These are phyloP conservation scores for Phytophthora chlamydospora DNA, from an alignment of 352 stramenopile species.

Conservation along the genomic window DNA sequence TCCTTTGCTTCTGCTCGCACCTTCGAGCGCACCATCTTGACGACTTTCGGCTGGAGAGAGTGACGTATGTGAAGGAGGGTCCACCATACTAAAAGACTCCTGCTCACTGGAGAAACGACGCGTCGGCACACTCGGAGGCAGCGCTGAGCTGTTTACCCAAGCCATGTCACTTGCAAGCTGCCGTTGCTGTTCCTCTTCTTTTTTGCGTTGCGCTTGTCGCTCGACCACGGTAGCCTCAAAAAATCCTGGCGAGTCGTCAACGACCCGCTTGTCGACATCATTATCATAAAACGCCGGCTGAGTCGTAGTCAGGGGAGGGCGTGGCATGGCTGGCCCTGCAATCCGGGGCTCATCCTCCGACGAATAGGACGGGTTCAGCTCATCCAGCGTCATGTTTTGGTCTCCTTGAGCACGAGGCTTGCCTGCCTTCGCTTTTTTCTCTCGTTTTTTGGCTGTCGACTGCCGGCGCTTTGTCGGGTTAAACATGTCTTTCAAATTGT, in stretches of 20 bases:
- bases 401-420: conserved; percentile 23
- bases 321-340: conserved; percentile 16
- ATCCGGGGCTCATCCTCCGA: conserved; percentile 31
- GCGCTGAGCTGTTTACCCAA: conserved; percentile 33
- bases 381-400: conserved; percentile 42
- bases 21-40: conserved; percentile 3
- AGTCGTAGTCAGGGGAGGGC: conserved; percentile 7
- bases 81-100: conserved; percentile 63
- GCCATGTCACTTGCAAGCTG: conserved; percentile 30
- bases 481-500: conserved; percentile 48
- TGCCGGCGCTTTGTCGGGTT: conserved; percentile 30
- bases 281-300: conserved; percentile 50
- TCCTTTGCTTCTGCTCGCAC: conserved; percentile 2
- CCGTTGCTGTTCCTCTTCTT: conserved; percentile 31
- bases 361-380: conserved; percentile 37
- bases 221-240: conserved; percentile 48
- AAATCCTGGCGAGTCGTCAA: conserved; percentile 66
- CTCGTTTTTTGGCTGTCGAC: conserved; percentile 21
- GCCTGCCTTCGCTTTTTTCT: conserved; percentile 8
- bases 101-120: conserved; percentile 44
- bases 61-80: conserved; percentile 42
- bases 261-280: conserved; percentile 56
- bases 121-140: conserved; percentile 15
- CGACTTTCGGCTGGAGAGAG: conserved; percentile 34
- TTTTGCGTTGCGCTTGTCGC: conserved; percentile 29